Conservation (phyloP, 2,329 filamentous ascomycete species). For the Aureobasidium musti region DNA sequence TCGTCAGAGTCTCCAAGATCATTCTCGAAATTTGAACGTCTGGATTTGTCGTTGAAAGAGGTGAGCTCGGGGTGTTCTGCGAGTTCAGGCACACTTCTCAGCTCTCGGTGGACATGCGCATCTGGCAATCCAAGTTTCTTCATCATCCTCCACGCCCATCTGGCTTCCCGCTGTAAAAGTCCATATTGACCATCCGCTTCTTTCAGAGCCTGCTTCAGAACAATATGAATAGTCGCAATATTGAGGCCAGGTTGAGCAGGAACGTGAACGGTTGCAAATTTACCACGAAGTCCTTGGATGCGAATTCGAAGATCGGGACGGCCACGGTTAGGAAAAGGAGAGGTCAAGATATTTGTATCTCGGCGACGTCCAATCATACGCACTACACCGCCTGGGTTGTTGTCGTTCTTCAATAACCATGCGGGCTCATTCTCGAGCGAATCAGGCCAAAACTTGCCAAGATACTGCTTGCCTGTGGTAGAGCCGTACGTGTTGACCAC, state of each 20-base stretch:
- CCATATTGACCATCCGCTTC: background rate
- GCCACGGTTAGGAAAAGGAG: background rate
- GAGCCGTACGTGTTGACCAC: conserved; percentile 55
- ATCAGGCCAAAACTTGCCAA: conserved; percentile 51
- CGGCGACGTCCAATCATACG: conserved; percentile 14
- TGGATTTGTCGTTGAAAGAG: background rate
- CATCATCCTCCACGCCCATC: conserved; percentile 15
- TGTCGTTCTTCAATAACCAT: background rate
- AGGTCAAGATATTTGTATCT: background rate
- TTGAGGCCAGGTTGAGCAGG: background rate
- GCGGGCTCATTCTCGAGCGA: conserved; percentile 3
- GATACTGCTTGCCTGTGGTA: conserved; percentile 50
- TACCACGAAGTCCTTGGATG: background rate
- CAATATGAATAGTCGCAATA: conserved; percentile 20
- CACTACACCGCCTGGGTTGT: background rate
- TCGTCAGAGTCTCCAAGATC: background rate
- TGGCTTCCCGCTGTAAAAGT: background rate
- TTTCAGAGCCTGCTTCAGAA: conserved; percentile 11
- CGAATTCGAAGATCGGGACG: background rate
- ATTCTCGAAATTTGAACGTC: background rate
- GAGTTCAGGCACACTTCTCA: background rate
- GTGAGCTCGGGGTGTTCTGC: background rate
- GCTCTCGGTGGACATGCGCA: background rate
- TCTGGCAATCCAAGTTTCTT: conserved; percentile 16
- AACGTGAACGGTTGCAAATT: background rate